Conservation (phyloP, 306 rosid species). For the Boehmeria nivea region DNA sequence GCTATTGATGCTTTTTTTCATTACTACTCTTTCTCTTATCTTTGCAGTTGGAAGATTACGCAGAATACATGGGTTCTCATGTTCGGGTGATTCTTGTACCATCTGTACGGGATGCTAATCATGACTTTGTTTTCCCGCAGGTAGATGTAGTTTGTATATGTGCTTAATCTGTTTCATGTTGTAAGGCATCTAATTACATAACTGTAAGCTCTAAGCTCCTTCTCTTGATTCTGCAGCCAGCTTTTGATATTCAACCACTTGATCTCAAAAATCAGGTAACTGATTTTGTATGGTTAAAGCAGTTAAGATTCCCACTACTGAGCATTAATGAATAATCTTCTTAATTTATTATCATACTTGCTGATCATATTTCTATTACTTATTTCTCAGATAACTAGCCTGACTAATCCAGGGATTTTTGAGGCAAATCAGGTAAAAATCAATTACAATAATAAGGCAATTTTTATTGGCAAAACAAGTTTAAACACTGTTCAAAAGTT, state of each 20-base stretch:
- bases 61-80: conserved; percentile 57
- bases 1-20: neutral
- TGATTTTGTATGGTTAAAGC: conserved; percentile 20
- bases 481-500: neutral
- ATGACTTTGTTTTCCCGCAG: conserved; percentile 92
- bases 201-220: neutral
- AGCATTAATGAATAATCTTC: no score
- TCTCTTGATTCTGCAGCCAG: conserved; percentile 54
- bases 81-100: conserved; percentile 75
- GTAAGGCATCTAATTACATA: neutral
- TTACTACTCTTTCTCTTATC: conserved; percentile 15
- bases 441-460: neutral
- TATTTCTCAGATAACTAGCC: conserved; percentile 59
- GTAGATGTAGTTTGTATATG: conserved; percentile 29
- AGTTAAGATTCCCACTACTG: conserved; percentile 16
- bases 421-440: conserved; percentile 82
- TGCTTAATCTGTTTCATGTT: conserved; percentile 10
- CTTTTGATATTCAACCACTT: conserved; percentile 56
- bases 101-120: conserved; percentile 80
- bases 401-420: conserved; percentile 79
- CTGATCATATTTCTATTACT: conserved; percentile 8
- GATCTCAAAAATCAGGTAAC: conserved; percentile 69
- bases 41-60: conserved; percentile 68
- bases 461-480: neutral
- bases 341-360: no score